Evolutionary conservation across 176 grass and related monocot species (phyloP).

Genomic region (Carex kokanica): DNA sequence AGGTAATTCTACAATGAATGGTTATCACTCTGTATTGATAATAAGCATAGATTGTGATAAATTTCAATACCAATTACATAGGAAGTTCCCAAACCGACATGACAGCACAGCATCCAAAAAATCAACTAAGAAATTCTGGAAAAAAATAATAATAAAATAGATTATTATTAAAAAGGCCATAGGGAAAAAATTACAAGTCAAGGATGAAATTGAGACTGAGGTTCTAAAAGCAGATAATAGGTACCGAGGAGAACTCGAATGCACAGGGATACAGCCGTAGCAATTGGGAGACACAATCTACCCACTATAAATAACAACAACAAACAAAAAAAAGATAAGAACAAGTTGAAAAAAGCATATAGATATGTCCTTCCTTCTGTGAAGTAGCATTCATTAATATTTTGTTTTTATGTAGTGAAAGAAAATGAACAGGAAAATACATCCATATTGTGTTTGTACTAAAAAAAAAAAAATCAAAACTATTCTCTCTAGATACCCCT

Average conservation of each 20-base stretch:
- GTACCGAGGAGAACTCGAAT: slow-evolving; percentile 95
- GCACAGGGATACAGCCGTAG: slow-evolving; percentile 88
- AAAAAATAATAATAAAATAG: slow-evolving; percentile 24
- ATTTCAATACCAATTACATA: slow-evolving; percentile 80
- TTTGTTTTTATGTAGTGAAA: slow-evolving; percentile 3
- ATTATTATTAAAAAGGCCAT: not conserved
- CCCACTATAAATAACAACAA: slow-evolving; percentile 60
- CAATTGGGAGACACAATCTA: slow-evolving; percentile 89
- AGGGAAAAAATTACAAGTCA: not conserved
- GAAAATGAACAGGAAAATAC: not conserved
- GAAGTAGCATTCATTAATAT: not conserved
- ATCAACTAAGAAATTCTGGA: slow-evolving; percentile 88
- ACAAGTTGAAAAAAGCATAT: slow-evolving; percentile 13
- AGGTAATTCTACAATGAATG: not conserved
- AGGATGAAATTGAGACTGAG: not conserved
- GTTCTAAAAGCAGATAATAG: slow-evolving; percentile 35
- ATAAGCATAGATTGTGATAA: not conserved
- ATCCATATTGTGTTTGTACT: not conserved
- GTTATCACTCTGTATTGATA: not conserved
- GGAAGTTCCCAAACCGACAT: slow-evolving; percentile 88
- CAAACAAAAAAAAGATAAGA: slow-evolving; percentile 7
- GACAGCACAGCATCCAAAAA: slow-evolving; percentile 94
- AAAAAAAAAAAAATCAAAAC: not conserved
- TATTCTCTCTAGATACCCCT: not conserved
- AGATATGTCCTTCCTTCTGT: not conserved